Percentiles rank a stretch among this genome's conserved stretches.
These are phyloP conservation scores for Perkinsus chesapeaki DNA, from an alignment of 169 alveolate species.

Conservation along the genomic window DNA sequence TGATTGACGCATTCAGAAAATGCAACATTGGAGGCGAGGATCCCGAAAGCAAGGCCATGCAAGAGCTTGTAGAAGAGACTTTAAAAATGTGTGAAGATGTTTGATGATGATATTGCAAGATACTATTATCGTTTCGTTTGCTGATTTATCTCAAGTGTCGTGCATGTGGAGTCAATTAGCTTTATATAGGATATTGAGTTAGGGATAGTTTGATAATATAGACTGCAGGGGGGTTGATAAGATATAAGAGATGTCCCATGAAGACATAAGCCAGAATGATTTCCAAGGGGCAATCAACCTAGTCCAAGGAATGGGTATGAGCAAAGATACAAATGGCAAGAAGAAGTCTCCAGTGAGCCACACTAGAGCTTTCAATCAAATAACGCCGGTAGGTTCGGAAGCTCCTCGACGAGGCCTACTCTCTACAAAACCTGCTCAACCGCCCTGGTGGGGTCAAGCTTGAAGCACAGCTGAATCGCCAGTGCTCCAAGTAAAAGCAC, in stretches of 20 bases:
- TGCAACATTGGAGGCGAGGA: background rate
- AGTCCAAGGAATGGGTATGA: background rate
- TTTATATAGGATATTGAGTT: too few species aligned
- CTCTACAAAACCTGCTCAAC: background rate
- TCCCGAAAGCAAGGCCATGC: background rate
- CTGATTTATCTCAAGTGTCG: too few species aligned
- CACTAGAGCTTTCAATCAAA: too few species aligned
- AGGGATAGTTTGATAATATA: too few species aligned
- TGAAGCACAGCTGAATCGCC: background rate
- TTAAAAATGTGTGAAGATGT: background rate
- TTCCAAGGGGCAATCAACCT: background rate
- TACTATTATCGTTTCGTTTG: background rate
- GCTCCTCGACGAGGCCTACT: conserved; percentile 1
- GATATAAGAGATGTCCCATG: background rate
- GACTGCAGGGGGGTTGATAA: too few species aligned
- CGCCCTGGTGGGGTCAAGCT: background rate
- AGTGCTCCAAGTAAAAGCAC: background rate
- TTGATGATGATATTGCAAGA: background rate
- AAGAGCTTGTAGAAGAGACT: background rate
- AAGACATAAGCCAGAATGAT: background rate
- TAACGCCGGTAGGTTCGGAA: background rate
- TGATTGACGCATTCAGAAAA: background rate
- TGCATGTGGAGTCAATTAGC: too few species aligned
- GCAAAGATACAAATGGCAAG: background rate
- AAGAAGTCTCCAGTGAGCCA: background rate